Conservation (phyloP, 2,329 filamentous ascomycete genomes). For the Aspergillus pseudoglaucus region DNA sequence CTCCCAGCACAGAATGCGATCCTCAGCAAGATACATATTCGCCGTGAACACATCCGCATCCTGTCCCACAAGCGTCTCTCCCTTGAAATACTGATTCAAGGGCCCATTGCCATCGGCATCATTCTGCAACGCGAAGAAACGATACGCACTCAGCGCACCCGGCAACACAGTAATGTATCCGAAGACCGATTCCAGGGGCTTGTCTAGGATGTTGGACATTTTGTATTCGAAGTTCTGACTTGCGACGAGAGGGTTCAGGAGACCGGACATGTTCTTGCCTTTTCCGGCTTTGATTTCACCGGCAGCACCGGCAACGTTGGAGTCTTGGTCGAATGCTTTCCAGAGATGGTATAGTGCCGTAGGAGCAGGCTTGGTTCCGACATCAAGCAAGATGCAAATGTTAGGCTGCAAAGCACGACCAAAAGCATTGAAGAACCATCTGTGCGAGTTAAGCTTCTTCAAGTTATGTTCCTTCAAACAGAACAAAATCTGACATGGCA, state of each 20-base stretch:
- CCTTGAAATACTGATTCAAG: conserved; percentile 97
- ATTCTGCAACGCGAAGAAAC: conserved; percentile 93
- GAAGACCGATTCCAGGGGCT: conserved; percentile 93
- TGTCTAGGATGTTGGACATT: conserved; percentile 98
- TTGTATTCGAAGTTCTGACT: conserved; percentile 99
- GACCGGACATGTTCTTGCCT: conserved; percentile 70
- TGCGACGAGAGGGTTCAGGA: conserved; percentile 89
- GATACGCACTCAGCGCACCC: conserved; percentile 88
- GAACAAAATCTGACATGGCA: conserved; percentile 97
- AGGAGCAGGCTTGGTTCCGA: conserved; percentile 82
- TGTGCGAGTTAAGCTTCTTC: conserved; percentile 96
- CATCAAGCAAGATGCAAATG: conserved; percentile 92
- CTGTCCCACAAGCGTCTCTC: conserved; percentile 90
- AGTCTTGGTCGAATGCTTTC: conserved; percentile 98
- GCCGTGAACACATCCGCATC: conserved; percentile 96
- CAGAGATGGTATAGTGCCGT: conserved; percentile 96
- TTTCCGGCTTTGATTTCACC: conserved; percentile 98
- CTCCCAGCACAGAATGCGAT: conserved; percentile 98
- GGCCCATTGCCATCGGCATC: conserved; percentile 93
- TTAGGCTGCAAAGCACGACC: conserved; percentile 89
- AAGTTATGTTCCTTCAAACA: conserved; percentile 96
- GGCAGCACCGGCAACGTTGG: conserved; percentile 91
- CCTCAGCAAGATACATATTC: conserved; percentile 98
- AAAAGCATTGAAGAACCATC: conserved; percentile 99
- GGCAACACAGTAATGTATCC: conserved; percentile 97